Conservation (phyloP, 768 basidiomycete genomes). For the Rhodocollybia butyracea region DNA sequence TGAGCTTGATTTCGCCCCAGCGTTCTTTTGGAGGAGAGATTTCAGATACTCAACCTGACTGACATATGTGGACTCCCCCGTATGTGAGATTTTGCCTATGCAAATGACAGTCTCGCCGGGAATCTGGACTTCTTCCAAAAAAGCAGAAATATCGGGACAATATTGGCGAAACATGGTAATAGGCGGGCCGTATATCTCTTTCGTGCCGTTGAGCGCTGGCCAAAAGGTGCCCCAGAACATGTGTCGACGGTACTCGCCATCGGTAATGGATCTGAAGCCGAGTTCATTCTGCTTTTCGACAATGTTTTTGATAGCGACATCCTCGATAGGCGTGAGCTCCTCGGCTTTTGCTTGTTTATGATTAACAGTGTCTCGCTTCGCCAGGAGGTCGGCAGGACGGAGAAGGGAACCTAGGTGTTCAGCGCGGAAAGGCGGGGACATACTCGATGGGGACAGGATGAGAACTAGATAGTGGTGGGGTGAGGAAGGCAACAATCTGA, state of each 20-base stretch:
- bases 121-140: constrained; percentile 1
- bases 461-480: too few species aligned
- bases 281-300: background rate
- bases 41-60: constrained; percentile 39
- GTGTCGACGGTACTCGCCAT: constrained; percentile 3
- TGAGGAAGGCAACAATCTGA: too few species aligned
- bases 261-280: constrained; percentile 1
- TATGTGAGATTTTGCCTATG: constrained; percentile 1
- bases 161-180: constrained; percentile 3
- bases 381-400: background rate
- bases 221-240: constrained; percentile 39
- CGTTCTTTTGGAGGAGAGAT: constrained; percentile 32
- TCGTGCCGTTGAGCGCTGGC: constrained; percentile 40
- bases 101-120: constrained; percentile 6
- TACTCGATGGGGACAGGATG: too few species aligned
- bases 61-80: constrained; percentile 26
- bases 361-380: background rate
- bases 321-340: background rate
- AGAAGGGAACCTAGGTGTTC: constrained; percentile 6
- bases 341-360: background rate
- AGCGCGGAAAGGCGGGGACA: constrained; percentile 10
- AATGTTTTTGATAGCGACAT: background rate
- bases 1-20: constrained; percentile 42
- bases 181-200: constrained; percentile 23
- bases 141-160: constrained; percentile 1